A percentile compares a stretch with the other conserved stretches of the same genome.
These are phyloP conservation scores for Chaetomiaceae sp. DNA, from an alignment of 2,329 filamentous ascomycete genomes.

Conservation along the genomic window DNA sequence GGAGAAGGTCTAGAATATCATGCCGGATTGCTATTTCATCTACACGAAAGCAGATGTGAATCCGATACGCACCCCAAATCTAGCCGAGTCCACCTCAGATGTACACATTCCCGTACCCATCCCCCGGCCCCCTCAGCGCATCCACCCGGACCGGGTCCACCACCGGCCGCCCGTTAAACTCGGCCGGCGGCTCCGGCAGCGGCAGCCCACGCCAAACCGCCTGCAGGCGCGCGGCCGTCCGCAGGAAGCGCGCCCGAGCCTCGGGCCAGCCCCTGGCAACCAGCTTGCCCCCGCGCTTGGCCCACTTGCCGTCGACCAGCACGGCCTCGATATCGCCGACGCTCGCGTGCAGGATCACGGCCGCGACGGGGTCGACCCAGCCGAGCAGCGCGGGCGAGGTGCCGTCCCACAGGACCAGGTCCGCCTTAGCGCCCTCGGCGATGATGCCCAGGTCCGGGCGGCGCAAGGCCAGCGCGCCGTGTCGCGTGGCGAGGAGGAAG, in stretches of 20 bases:
- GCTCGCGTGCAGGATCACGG: slow-evolving; percentile 50
- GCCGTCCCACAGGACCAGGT: slow-evolving; percentile 50
- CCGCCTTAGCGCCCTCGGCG: slow-evolving; percentile 46
- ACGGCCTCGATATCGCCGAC: slow-evolving; percentile 49
- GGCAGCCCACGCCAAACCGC: not conserved
- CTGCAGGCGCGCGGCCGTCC: slow-evolving; percentile 33
- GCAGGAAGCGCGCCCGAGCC: slow-evolving; percentile 30
- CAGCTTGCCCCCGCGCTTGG: slow-evolving; percentile 42
- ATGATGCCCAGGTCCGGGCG: slow-evolving; percentile 48
- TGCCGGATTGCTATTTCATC: too few relatives aligned
- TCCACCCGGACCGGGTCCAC: slow-evolving; percentile 8
- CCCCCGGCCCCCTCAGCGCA: slow-evolving; percentile 11
- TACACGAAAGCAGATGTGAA: too few relatives aligned
- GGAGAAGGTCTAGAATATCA: too few relatives aligned
- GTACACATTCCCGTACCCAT: slow-evolving; percentile 15
- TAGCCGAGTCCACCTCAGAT: not conserved
- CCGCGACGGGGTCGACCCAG: slow-evolving; percentile 52
- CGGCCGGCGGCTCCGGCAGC: not conserved
- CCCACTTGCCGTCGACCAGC: slow-evolving; percentile 44
- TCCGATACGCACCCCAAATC: too few relatives aligned
- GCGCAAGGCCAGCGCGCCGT: slow-evolving; percentile 47
- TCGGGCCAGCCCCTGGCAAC: slow-evolving; percentile 26
- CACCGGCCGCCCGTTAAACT: not conserved
- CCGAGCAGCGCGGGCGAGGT: slow-evolving; percentile 46
- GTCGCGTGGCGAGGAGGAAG: slow-evolving; percentile 50